phyloP scores from a whole-genome alignment of 257 asterid species.

The Forsythia suspensa region DNA sequence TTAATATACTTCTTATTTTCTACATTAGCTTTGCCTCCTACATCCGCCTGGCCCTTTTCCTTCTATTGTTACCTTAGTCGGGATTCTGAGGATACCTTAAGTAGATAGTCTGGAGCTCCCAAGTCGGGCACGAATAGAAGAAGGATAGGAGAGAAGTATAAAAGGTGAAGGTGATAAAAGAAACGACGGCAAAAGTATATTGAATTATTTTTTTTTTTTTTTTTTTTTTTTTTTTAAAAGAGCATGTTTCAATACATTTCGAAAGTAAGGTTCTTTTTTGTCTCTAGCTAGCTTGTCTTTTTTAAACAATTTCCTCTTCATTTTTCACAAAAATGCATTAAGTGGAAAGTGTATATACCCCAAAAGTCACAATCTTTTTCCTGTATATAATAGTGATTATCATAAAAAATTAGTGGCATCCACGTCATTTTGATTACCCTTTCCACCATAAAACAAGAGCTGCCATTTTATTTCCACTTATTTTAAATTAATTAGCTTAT shows the following conservation, averaged over 20 bases:
- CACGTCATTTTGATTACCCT: conserved; percentile 27
- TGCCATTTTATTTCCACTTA: conserved; percentile 9
- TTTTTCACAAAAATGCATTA: background rate
- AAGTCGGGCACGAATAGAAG: background rate
- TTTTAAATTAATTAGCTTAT: background rate
- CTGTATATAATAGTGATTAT: background rate
- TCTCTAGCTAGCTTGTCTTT: background rate
- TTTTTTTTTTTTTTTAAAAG: too few species aligned
- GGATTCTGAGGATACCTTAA: too few species aligned
- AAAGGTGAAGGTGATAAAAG: background rate
- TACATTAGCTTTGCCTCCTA: too few species aligned
- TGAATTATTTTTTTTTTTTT: too few species aligned
- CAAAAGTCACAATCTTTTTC: background rate
- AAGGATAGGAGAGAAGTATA: background rate
- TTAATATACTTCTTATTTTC: background rate
- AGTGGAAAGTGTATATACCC: background rate
- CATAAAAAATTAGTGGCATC: conserved; percentile 29
- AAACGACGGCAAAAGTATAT: too few species aligned
- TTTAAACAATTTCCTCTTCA: background rate
- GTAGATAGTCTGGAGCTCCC: background rate
- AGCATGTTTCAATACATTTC: background rate
- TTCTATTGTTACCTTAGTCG: background rate
- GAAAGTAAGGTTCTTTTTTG: background rate
- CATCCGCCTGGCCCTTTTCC: background rate
- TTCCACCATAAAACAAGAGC: conserved; percentile 20